Evolutionary conservation across 306 rosid genomes (phyloP), one percentile per base, ranked within the genome.

Genomic region (Trichosanthes cucumerina): DNA sequence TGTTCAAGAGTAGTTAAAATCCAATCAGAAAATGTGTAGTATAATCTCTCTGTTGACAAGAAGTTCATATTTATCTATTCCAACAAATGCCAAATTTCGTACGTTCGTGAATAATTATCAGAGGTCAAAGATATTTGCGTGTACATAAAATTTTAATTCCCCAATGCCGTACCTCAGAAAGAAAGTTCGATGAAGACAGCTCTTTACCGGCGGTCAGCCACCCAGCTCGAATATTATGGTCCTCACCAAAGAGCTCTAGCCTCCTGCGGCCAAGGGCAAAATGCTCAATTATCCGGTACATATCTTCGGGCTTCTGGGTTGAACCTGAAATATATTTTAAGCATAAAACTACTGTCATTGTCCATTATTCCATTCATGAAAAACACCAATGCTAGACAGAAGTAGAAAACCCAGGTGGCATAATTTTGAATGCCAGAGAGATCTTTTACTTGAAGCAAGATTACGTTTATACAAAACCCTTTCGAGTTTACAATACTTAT

Each of bases 191-290:
- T 18, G 99, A 96, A 28, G 99, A 84, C 77, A 96, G 84, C 59
- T 79, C 97, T 80, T 92, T 90, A 46, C 99, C 99, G 60, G 80
- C 87, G 39, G 98, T 96, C 85, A 96, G 81, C 99, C 99, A 96
- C 62, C 99, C 99, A 2, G 97, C 44, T 62, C 99, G 90, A 80
- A 96, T 96, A 81, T 96, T 96, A 86, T 96, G 98, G 85, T 96
- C 98, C 85, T 92, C 99, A 66, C 99, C 99, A 84, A 93, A 93
- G 78, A 93, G 90, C 88, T 93, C 98, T 31, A 96, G 93, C 78
- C 99, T 91, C 87, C 99, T 88, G 79, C 96, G 90, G 86, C 99
- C 99, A 80, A 96, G 99, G 77, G 99, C 94, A 88, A 96, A 96
- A 89, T 96, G 99, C 89, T 96, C 99, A 83, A 96, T 58, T 75